A percentile compares a stretch with the other conserved stretches of the same genome.
phyloP scores from a whole-genome alignment of 139 green algal species.

The Zygnema circumcarinatum region DNA sequence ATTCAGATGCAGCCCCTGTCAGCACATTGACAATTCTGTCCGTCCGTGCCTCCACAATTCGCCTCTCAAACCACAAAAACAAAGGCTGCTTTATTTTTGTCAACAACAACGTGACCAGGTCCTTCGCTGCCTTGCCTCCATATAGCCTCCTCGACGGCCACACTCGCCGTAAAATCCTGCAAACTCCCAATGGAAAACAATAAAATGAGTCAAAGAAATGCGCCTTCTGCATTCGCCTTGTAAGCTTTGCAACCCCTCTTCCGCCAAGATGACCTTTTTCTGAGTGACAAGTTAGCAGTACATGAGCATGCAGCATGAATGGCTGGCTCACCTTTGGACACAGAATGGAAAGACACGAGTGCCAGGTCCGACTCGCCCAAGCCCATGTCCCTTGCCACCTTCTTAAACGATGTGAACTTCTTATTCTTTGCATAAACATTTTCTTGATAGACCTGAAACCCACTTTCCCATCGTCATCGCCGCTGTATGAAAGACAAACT shows the following conservation, averaged over 20 bases:
- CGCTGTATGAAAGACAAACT: no score
- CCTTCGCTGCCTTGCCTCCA: constrained; percentile 68
- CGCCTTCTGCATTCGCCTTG: no score
- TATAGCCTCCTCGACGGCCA: constrained; percentile 87
- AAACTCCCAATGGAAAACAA: constrained; percentile 19
- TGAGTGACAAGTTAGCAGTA: not conserved
- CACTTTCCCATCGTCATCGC: no score
- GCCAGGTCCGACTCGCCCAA: constrained; percentile 34
- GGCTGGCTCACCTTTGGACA: constrained; percentile 78
- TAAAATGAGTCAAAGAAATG: constrained; percentile 17
- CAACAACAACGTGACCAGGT: no score
- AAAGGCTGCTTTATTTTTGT: no score
- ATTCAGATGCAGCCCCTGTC: no score
- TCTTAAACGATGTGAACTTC: constrained; percentile 91
- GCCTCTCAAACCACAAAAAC: no score
- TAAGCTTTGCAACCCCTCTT: no score
- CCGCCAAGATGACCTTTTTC: no score
- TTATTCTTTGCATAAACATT: constrained; percentile 92
- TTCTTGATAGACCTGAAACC: constrained; percentile 84
- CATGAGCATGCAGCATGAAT: not conserved
- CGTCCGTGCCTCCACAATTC: not conserved
- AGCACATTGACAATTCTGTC: no score
- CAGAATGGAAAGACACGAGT: constrained; percentile 85
- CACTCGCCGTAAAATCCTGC: constrained; percentile 76
- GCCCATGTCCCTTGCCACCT: constrained; percentile 66